These are phyloP conservation scores for Mycena galopus DNA, from an alignment of 768 basidiomycete species.

Conservation along the genomic window DNA sequence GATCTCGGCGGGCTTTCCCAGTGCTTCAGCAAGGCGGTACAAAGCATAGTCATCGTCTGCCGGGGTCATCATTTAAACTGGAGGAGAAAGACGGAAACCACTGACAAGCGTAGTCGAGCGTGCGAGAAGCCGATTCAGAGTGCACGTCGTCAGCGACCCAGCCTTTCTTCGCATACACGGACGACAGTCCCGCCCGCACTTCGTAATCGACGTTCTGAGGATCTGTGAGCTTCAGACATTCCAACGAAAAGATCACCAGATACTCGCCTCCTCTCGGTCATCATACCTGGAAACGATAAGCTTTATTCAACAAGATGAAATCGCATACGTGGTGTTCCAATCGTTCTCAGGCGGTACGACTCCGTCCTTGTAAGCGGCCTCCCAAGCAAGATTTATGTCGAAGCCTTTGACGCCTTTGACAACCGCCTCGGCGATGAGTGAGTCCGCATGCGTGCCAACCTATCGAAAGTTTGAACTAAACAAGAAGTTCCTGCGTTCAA, in stretches of 20 bases:
- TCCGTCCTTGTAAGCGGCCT: conserved; percentile 82
- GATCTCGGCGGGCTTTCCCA: conserved; percentile 65
- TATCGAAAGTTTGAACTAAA: conserved; percentile 38
- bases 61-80: neutral
- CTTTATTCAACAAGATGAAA: neutral
- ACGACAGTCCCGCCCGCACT: conserved; percentile 82
- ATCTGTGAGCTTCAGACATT: neutral
- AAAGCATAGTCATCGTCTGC: conserved; percentile 85
- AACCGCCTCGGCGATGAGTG: conserved; percentile 79
- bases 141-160: conserved; percentile 87
- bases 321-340: conserved; percentile 60
- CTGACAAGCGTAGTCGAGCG: conserved; percentile 83
- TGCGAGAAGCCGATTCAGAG: conserved; percentile 84
- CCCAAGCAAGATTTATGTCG: conserved; percentile 74
- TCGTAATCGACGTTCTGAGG: conserved; percentile 80
- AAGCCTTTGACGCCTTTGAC: conserved; percentile 75
- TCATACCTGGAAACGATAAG: conserved; percentile 61
- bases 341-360: conserved; percentile 73
- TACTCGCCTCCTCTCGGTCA: conserved; percentile 77
- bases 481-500: neutral
- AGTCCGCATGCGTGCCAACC: conserved; percentile 87
- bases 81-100: conserved; percentile 1
- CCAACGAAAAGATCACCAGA: neutral
- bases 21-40: conserved; percentile 67
- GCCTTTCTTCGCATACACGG: conserved; percentile 74